Evolutionary conservation across 768 basidiomycete genomes (phyloP), one percentile per base, ranked within the genome.

Genomic region (Suillus discolor): DNA sequence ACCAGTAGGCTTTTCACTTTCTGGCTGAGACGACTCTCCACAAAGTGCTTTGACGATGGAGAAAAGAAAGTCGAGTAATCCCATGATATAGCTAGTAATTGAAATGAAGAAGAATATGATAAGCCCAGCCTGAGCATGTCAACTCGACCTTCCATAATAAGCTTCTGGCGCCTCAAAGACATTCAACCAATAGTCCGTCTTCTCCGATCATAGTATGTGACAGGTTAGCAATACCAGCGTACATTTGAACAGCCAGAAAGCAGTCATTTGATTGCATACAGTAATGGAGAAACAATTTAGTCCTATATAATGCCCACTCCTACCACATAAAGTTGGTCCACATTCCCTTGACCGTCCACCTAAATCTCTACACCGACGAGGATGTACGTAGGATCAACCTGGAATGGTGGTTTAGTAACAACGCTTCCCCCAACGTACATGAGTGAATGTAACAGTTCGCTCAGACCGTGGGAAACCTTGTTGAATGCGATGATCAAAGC

Each of bases 401-500:
- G 82, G 82, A 91, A 92, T 31, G 86, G 87, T 63, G 92, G 91
- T 73, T 87, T 89, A 62, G 93, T 92, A 61, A 96, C 89, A 62
- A 96, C 90, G 60, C 84, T 86, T 63, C 92, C 94, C 68, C 94
- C 94, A 62, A 96, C 92, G 78, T 96, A 96, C 92, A 96, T 93
- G 68, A 96, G 83, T 60, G 94, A 91, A 73, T 96, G 95, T 44
- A 96, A 81, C 64, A 95, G 81, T 71, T 88, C 86, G 70, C 89
- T 85, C 63, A 96, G 83, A 63, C 84, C 85, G 20, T 87, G 85
- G 49, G 88, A 90, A 0, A 88, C 83, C 70, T 90, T 86, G 76
- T 93, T 91, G 63, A 96, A 81, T 44, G 85, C 90, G 69, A 96
- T 93, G 66, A 95, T 84, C 51, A 96, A 84, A 20, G 90, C 88